Evolutionary conservation across 768 basidiomycete species (phyloP).

Genomic region (Mrakia frigida): DNA sequence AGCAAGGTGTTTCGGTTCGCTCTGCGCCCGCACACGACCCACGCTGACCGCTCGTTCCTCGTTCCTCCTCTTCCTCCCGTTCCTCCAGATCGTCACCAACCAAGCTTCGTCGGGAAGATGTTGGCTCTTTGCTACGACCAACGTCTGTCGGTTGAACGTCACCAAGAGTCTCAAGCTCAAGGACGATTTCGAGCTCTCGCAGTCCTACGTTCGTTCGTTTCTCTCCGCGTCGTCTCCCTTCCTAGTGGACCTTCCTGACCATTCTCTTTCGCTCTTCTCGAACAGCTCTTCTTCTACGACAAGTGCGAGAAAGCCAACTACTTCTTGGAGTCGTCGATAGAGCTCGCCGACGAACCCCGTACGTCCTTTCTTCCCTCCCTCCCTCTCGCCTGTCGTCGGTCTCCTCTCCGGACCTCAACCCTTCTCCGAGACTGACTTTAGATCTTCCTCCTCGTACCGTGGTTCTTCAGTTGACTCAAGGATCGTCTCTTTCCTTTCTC

Average conservation of each 20-base stretch:
- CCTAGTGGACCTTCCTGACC: constrained; percentile 63
- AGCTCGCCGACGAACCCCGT: constrained; percentile 70
- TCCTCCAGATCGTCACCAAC: constrained; percentile 37
- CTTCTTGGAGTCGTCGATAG: constrained; percentile 80
- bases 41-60: background rate
- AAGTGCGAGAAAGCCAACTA: constrained; percentile 89
- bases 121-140: constrained; percentile 50
- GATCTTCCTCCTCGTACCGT: background rate
- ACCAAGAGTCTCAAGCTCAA: constrained; percentile 74
- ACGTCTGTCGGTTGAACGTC: constrained; percentile 67
- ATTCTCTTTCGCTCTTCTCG: background rate
- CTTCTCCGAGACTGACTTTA: background rate
- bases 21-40: too few relatives aligned
- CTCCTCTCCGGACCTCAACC: constrained; percentile 46
- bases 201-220: constrained; percentile 55
- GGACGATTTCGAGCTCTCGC: constrained; percentile 84
- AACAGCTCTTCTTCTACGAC: constrained; percentile 55
- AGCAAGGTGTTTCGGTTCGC: too few relatives aligned
- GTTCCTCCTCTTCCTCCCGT: background rate
- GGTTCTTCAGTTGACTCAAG: constrained; percentile 59
- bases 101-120: constrained; percentile 59
- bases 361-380: constrained; percentile 69
- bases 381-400: constrained; percentile 68
- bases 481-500: constrained; percentile 67
- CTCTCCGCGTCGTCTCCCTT: too few relatives aligned